A percentile compares a stretch with the other conserved stretches of the same genome.
phyloP scores from a whole-genome alignment of 2,329 filamentous ascomycete species.

The Trichoderma sp. region DNA sequence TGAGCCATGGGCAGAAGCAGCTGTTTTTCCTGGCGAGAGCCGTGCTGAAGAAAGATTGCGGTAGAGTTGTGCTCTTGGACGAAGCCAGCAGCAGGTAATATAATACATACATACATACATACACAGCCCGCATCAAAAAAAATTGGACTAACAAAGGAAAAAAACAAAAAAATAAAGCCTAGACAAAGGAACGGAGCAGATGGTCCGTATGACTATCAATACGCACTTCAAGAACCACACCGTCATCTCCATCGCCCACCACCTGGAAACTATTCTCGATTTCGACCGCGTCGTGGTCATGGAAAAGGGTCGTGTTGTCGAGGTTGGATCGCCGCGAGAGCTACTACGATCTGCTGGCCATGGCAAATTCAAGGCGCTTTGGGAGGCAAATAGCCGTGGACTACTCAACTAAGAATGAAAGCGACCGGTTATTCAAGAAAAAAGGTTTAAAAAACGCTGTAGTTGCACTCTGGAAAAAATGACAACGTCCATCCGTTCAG shows the following conservation, averaged over 20 bases:
- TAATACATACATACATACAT: no score
- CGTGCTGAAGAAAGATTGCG: conserved; percentile 37
- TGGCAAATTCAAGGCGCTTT: conserved; percentile 26
- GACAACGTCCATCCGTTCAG: no score
- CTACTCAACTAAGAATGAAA: background rate
- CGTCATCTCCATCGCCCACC: conserved; percentile 45
- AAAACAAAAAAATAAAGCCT: conserved; percentile 25
- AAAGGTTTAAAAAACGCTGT: background rate
- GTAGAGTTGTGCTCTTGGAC: conserved; percentile 44
- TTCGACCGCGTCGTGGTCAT: conserved; percentile 31
- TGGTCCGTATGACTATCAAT: conserved; percentile 34
- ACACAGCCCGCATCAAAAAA: background rate
- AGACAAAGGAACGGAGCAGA: conserved; percentile 33
- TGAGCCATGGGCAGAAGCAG: conserved; percentile 49
- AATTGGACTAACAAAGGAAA: conserved; percentile 1
- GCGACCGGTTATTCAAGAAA: background rate
- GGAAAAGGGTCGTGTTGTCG: conserved; percentile 28
- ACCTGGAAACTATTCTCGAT: conserved; percentile 41
- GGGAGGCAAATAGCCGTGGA: conserved; percentile 29
- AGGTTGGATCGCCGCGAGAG: conserved; percentile 27
- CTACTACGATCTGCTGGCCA: conserved; percentile 19
- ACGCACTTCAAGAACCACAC: conserved; percentile 44
- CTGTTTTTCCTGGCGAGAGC: conserved; percentile 49
- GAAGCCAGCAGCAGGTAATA: conserved; percentile 38
- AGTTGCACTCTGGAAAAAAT: background rate